Conservation (phyloP, 805 yeast species). For the Candida manassasensis region DNA sequence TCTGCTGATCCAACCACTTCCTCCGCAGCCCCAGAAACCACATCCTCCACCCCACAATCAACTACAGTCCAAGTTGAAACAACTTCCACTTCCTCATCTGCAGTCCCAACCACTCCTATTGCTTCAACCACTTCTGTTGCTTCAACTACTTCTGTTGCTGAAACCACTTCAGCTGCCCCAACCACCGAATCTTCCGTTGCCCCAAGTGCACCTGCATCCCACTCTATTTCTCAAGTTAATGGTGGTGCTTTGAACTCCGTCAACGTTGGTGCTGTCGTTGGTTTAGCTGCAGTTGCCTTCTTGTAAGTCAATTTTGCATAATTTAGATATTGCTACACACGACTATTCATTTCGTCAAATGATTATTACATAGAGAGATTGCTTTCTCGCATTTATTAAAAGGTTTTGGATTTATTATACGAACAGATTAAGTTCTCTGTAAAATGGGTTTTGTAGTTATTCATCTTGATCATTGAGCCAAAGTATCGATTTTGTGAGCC, state of each 20-base stretch:
- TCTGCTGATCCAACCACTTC: conserved; percentile 17
- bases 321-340: no score
- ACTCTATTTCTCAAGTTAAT: conserved; percentile 21
- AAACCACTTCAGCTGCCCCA: conserved; percentile 8
- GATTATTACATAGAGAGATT: conserved; percentile 4
- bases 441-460: no score
- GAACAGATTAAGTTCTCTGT: no score
- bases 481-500: no score
- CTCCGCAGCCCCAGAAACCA: conserved; percentile 14
- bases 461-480: no score
- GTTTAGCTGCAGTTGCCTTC: conserved; percentile 37
- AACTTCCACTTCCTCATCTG: conserved; percentile 15
- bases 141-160: conserved; percentile 7
- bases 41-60: conserved; percentile 14
- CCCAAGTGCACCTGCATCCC: no score
- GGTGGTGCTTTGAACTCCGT: conserved; percentile 19
- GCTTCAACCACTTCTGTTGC: conserved; percentile 15
- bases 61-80: conserved; percentile 14
- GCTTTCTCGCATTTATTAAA: no score
- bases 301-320: no score
- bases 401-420: conserved; percentile 1
- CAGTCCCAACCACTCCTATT: conserved; percentile 16
- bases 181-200: conserved; percentile 5
- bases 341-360: conserved; percentile 3
- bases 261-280: conserved; percentile 31